Base-by-base conservation (phyloP, 371 early-diverging fungal genomes). In the Mortierella sp. region DNA sequence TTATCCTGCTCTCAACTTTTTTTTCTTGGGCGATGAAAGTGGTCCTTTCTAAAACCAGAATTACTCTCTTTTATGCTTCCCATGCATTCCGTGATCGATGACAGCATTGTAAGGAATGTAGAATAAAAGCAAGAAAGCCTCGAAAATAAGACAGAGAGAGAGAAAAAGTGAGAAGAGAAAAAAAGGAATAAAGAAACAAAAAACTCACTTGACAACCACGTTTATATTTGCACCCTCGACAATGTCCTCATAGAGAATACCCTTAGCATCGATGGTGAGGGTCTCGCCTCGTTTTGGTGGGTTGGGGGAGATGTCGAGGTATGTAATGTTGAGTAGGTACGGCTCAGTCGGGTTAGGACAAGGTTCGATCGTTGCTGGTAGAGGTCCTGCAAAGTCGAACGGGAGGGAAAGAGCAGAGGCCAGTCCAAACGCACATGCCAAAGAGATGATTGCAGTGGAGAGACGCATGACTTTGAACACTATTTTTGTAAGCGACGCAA, bases 231-330 rank as follows among this genome's bases (percentile, higher is more conserved):
- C 83, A 7, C 90, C 89, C 12, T 87, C 56, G 15, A 72, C 80
- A n/a, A 90, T 81, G 15, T 57, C 61, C 54, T 85, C 83, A 5
- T 55, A 46, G 23, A 88, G 80, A 44, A 31, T 54, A 6, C 89
- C 91, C 50, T 79, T 82, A 43, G 85, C 87, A 17, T 83, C 82
- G 39, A 91, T 83, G 6, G 53, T 55, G 9, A 89, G 81, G 28
- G 51, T 53, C 52, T 86, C 27, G 6, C 90, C 91, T 65, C 72
- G 81, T 0, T 69, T 59, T 3, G 89, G 89, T 3, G 89, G 87
- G 60, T 89, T 88, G 34, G 91, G 91, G 15, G 28, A 61, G 37
- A 88, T 50, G 15, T 65, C 44, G 56, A 86, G 70, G 64, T 84
- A 70, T 1, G 83, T 63, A 30, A 82, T 68, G 23, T 65, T 51